Conservation (phyloP, 192 early-diverging fungal genomes). For the Podila horticola region DNA sequence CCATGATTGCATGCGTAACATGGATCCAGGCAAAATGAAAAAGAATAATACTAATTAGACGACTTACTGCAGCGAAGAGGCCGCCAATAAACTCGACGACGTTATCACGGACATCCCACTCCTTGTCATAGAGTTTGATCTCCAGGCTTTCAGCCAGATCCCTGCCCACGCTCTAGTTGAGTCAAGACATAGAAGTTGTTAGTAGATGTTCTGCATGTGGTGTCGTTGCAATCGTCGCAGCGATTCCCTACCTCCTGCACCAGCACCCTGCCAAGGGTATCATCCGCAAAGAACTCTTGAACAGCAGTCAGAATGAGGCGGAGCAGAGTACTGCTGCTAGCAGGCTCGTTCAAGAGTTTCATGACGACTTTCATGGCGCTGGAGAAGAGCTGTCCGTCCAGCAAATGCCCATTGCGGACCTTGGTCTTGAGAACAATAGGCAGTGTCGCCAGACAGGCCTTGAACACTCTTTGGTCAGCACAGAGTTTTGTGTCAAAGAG, state of each 20-base stretch:
- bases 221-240: not conserved
- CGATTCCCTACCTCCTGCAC: constrained; percentile 14
- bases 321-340: constrained; percentile 21
- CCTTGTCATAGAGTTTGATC: constrained; percentile 54
- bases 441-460: constrained; percentile 40
- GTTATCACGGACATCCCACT: constrained; percentile 65
- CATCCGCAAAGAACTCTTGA: constrained; percentile 36
- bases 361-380: constrained; percentile 36
- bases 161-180: constrained; percentile 27
- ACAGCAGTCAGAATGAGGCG: constrained; percentile 24
- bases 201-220: no score
- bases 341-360: constrained; percentile 15
- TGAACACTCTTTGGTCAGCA: constrained; percentile 47
- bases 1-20: no score
- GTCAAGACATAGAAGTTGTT: not conserved
- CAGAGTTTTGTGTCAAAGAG: constrained; percentile 29
- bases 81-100: constrained; percentile 59
- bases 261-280: constrained; percentile 27
- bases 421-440: constrained; percentile 43
- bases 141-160: constrained; percentile 47
- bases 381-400: constrained; percentile 38
- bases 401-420: constrained; percentile 31
- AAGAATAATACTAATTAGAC: no score
- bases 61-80: constrained; percentile 52
- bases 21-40: not conserved